phyloP scores from a whole-genome alignment of 768 basidiomycete species.

The Rhodocollybia butyracea region DNA sequence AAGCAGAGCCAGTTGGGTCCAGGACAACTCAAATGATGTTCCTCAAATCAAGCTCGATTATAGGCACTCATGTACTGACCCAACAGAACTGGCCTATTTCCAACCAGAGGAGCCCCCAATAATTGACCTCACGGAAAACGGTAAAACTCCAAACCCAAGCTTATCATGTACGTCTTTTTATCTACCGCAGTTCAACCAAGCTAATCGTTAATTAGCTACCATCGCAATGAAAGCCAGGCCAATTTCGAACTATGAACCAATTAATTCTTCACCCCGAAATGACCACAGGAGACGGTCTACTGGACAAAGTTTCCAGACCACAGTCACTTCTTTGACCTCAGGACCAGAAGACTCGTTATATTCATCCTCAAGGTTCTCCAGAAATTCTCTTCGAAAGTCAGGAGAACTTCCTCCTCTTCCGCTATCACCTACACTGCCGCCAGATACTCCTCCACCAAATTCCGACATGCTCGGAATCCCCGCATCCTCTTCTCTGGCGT shows the following conservation, averaged over 20 bases:
- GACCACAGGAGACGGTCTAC: slow-evolving; percentile 8
- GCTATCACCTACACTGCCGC: slow-evolving; percentile 17
- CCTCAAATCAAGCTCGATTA: slow-evolving; percentile 11
- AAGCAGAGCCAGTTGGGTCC: slow-evolving; percentile 44
- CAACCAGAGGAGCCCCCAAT: not conserved
- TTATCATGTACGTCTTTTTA: not conserved
- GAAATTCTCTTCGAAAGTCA: slow-evolving; percentile 19
- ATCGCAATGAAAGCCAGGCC: not conserved
- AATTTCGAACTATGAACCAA: not conserved
- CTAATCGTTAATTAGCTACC: not conserved
- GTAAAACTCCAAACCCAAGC: not conserved
- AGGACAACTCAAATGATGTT: slow-evolving; percentile 32
- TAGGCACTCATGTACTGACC: slow-evolving; percentile 17
- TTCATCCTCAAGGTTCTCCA: slow-evolving; percentile 6
- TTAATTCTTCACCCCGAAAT: not conserved
- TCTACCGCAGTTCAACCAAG: not conserved
- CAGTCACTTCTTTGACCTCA: slow-evolving; percentile 2
- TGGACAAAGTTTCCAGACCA: slow-evolving; percentile 1
- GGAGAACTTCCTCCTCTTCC: slow-evolving; percentile 14
- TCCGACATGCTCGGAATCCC: slow-evolving; percentile 18
- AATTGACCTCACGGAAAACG: slow-evolving; percentile 4
- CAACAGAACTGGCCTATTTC: slow-evolving; percentile 6
- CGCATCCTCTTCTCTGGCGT: slow-evolving; percentile 14
- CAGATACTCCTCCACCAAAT: slow-evolving; percentile 15
- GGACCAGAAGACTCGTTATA: slow-evolving; percentile 6